A percentile compares a stretch with the other conserved stretches of the same genome.
phyloP scores from a whole-genome alignment of 164 flowering plant genomes.

The Taxillus chinensis region DNA sequence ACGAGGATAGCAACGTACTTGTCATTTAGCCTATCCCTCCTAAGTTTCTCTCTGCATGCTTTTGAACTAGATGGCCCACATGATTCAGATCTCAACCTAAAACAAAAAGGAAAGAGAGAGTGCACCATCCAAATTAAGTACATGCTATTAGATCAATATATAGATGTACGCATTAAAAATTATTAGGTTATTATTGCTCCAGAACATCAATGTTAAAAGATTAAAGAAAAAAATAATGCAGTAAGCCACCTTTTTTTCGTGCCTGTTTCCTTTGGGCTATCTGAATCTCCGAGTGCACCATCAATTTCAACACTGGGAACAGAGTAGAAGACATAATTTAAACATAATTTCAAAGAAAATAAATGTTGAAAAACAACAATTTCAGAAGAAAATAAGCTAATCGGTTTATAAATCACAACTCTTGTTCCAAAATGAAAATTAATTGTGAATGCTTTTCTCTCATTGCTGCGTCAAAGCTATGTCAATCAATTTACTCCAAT shows the following conservation, averaged over 20 bases:
- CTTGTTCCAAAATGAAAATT: not conserved
- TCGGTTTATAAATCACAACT: not conserved
- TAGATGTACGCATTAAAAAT: no score
- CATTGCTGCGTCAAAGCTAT: not conserved
- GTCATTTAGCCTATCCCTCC: slow-evolving; percentile 57
- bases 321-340: not conserved
- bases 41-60: slow-evolving; percentile 56
- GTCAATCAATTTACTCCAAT: not conserved
- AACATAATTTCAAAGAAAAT: not conserved
- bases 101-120: slow-evolving; percentile 1
- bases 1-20: slow-evolving; percentile 23
- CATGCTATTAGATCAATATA: no score
- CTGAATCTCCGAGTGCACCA: slow-evolving; percentile 32
- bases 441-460: not conserved
- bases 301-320: slow-evolving; percentile 30
- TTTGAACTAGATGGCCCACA: slow-evolving; percentile 42
- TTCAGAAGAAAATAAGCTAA: no score
- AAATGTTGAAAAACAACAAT: not conserved
- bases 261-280: slow-evolving; percentile 29
- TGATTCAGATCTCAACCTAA: slow-evolving; percentile 44
- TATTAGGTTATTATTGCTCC: not conserved
- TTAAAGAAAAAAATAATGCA: not conserved
- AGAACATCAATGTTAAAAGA: not conserved
- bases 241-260: slow-evolving; percentile 38
- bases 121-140: not conserved